Conservation (phyloP, 2,329 filamentous ascomycete species). For the Aspergillus sp. region DNA sequence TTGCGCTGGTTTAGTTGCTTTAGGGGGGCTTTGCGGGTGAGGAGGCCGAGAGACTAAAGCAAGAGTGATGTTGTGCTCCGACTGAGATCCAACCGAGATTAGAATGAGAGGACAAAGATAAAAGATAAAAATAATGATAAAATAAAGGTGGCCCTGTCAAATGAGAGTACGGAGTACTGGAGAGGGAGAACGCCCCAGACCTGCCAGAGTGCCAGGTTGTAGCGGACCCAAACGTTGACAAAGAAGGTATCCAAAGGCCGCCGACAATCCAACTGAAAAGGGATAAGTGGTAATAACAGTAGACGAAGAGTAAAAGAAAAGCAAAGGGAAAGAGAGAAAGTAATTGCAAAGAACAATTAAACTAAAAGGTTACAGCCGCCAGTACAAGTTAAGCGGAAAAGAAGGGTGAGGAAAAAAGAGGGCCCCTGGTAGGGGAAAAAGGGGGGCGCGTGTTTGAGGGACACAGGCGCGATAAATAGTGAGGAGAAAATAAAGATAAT, state of each 20-base stretch:
- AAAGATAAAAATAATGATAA: slow-evolving; percentile 11
- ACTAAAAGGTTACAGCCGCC: slow-evolving; percentile 4
- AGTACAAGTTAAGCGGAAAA: slow-evolving; percentile 2
- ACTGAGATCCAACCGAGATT: slow-evolving; percentile 3
- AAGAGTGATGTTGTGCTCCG: slow-evolving; percentile 7
- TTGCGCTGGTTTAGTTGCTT: slow-evolving; percentile 22
- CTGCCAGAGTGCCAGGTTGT: slow-evolving; percentile 15
- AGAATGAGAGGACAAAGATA: slow-evolving; percentile 9
- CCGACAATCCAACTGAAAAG: slow-evolving; percentile 19
- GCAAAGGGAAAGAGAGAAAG: slow-evolving; percentile 14
- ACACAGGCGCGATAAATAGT: slow-evolving; percentile 11
- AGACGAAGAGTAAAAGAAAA: slow-evolving; percentile 19
- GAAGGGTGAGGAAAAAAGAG: slow-evolving; percentile 1
- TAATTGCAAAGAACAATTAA: slow-evolving; percentile 45
- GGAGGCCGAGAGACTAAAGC: slow-evolving; percentile 10
- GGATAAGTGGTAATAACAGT: slow-evolving; percentile 19
- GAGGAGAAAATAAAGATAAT: slow-evolving; percentile 14
- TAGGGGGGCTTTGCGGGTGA: slow-evolving; percentile 17
- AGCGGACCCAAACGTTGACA: slow-evolving; percentile 21
- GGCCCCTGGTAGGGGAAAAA: slow-evolving; percentile 6
- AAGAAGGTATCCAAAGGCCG: slow-evolving; percentile 15
- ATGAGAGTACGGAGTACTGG: background rate
- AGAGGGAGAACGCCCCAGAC: slow-evolving; percentile 3
- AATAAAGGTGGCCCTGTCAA: slow-evolving; percentile 9
- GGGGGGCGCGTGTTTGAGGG: slow-evolving; percentile 16